Base-by-base conservation (phyloP, 176 grass and related monocot genomes). In the Lolium rigidum region DNA sequence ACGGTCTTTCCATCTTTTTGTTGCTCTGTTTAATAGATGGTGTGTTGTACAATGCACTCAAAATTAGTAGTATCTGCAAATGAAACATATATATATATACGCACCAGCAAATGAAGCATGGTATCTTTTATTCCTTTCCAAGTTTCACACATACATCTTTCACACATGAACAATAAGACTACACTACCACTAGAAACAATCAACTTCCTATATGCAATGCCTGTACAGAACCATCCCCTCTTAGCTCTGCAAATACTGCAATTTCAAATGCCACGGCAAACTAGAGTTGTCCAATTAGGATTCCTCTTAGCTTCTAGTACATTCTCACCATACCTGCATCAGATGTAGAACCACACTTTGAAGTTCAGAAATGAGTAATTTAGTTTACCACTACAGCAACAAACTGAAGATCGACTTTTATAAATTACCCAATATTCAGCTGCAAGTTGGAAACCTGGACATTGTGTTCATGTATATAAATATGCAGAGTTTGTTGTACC, bases 271-370 rank as follows among this genome's bases (percentile, higher is more conserved):
- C 90, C 96, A 9, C 96, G 86, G 46, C 93, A 98, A 72, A 87
- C 87, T 78, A 93, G 96, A 74, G 93, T 95, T 35, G 86, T 91
- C 96, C 96, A 98, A 63, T 85, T 58, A 38, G 82, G 91, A 84
- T 95, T 94, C 58, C 88, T 89, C 38, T 90, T 91, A 78, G 84
- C 92, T 91, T 98, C 96, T 7, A 98, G 87, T 62, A 98, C 88
- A 89, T 95, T 94, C 79, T 98, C 96, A 50, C 96, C 96, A 84
- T 98, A 98, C 80, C 96, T 98, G 76, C 76, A 90, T 66, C 48
- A 61, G 70, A 20, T 28, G n/a, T 6, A 70, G 21, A 54, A 41
- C 57, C 70, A 41, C 3, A 41, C 39, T 41, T 41, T 57, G n/a
- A 21, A 43, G 24, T 58, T 65, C 38, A 70, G 10, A 26, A 26